Conservation (phyloP, 345 rosid species). For the Geranium rotundifolium region DNA sequence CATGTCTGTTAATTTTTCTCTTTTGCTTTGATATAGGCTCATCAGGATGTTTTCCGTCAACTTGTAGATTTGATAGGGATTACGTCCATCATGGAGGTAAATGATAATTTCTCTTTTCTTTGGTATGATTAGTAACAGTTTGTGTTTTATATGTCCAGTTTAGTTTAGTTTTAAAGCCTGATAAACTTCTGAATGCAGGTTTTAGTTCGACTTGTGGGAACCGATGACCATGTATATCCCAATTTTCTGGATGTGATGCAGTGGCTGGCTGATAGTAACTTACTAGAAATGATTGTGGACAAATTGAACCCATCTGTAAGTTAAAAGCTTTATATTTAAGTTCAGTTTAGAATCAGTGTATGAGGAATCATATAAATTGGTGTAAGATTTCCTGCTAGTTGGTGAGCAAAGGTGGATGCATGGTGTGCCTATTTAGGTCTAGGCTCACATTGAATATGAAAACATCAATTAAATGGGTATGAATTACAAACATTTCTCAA, state of each 20-base stretch:
- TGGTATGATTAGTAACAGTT: neutral
- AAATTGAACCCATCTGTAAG: constrained; percentile 85
- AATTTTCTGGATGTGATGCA: constrained; percentile 97
- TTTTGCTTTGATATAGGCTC: constrained; percentile 39
- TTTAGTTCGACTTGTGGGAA: constrained; percentile 91
- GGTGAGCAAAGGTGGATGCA: neutral
- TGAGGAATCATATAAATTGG: neutral
- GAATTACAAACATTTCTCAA: no score
- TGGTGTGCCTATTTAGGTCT: neutral
- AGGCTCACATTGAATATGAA: no score
- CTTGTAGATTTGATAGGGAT: constrained; percentile 97
- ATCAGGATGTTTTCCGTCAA: constrained; percentile 71
- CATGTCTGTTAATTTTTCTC: neutral
- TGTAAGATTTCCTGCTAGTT: neutral
- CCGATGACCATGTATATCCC: constrained; percentile 91
- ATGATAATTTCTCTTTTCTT: neutral
- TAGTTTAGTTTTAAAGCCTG: constrained; percentile 5
- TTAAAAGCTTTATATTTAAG: neutral
- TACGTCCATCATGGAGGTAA: constrained; percentile 99
- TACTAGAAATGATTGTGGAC: constrained; percentile 93
- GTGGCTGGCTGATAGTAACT: constrained; percentile 85
- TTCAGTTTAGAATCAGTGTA: neutral
- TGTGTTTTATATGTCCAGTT: neutral
- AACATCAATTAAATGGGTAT: no score
- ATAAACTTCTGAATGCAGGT: constrained; percentile 35